A percentile compares a stretch with the other conserved stretches of the same genome.
phyloP scores from a whole-genome alignment of 208 protist genomes.

The Blastocrithidia nonstop region DNA sequence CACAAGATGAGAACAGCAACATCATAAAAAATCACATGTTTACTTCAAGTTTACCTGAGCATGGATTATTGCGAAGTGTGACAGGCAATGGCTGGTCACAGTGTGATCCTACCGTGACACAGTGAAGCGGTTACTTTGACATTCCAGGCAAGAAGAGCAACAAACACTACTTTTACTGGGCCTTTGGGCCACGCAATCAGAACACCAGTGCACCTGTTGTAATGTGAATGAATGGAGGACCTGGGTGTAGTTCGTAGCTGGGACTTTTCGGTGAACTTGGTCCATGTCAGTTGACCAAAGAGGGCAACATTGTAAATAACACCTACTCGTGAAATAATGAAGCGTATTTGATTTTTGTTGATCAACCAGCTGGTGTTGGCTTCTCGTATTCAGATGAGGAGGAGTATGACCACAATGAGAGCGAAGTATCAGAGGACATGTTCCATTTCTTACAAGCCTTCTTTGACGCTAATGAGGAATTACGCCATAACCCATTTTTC shows the following conservation, averaged over 20 bases:
- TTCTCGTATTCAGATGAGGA: conserved; percentile 43
- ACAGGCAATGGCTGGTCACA: background rate
- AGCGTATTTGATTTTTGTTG: conserved; percentile 74
- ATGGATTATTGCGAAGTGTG: too few species aligned
- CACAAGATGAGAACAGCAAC: too few species aligned
- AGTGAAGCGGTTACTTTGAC: conserved; percentile 70
- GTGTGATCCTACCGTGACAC: conserved; percentile 43
- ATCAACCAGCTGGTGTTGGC: conserved; percentile 78
- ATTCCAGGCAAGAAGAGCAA: conserved; percentile 18
- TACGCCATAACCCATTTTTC: conserved; percentile 46
- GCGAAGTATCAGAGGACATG: conserved; percentile 69
- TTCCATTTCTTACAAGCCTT: conserved; percentile 63
- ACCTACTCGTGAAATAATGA: conserved; percentile 61
- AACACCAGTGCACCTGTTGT: conserved; percentile 27
- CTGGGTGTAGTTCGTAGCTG: conserved; percentile 70
- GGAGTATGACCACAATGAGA: conserved; percentile 47
- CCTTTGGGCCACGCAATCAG: conserved; percentile 38
- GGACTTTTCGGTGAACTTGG: conserved; percentile 67
- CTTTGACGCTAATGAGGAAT: conserved; percentile 13
- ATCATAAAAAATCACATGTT: too few species aligned
- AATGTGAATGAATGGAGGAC: conserved; percentile 84
- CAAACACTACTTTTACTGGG: conserved; percentile 86
- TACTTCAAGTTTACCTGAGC: too few species aligned
- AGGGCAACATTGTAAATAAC: conserved; percentile 17
- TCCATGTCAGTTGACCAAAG: conserved; percentile 45